Evolutionary conservation across 1,284 basidiomycete species (phyloP).

Genomic region (Fereydounia khargensis): DNA sequence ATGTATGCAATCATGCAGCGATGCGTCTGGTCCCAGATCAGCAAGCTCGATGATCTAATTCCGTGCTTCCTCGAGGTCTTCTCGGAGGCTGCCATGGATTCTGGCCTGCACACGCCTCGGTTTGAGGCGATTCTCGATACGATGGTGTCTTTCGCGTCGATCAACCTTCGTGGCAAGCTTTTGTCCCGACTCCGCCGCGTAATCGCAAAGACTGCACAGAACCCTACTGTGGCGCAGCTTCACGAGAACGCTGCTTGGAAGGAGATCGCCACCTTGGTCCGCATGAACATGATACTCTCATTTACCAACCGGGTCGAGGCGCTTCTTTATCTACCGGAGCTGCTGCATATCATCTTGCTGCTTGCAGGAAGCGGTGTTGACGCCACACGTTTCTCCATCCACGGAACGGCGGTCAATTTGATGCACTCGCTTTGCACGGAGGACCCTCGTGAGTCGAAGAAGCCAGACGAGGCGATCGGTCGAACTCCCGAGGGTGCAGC

Average conservation of each 20-base stretch:
- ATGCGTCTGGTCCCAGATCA: conserved; percentile 48
- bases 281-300: conserved; percentile 53
- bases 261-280: conserved; percentile 49
- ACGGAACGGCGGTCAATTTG: conserved; percentile 49
- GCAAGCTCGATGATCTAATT: conserved; percentile 51
- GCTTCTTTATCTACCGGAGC: conserved; percentile 46
- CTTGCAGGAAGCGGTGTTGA: conserved; percentile 49
- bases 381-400: conserved; percentile 42
- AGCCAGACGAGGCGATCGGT: conserved; percentile 25
- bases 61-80: conserved; percentile 49
- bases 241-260: conserved; percentile 51
- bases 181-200: conserved; percentile 44
- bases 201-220: conserved; percentile 50
- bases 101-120: conserved; percentile 44
- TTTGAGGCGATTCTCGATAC: conserved; percentile 53
- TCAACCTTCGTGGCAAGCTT: conserved; percentile 51
- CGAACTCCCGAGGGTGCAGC: conserved; percentile 22
- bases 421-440: conserved; percentile 54
- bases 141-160: conserved; percentile 50
- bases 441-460: conserved; percentile 34
- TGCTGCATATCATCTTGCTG: conserved; percentile 47
- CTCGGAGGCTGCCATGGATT: conserved; percentile 51
- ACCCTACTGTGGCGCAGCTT: conserved; percentile 34
- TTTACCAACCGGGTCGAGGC: conserved; percentile 48
- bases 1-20: conserved; percentile 54